Evolutionary conservation across 331 rosid genomes (phyloP), one percentile per base, ranked within the genome.

Genomic region (Malus hybrid): DNA sequence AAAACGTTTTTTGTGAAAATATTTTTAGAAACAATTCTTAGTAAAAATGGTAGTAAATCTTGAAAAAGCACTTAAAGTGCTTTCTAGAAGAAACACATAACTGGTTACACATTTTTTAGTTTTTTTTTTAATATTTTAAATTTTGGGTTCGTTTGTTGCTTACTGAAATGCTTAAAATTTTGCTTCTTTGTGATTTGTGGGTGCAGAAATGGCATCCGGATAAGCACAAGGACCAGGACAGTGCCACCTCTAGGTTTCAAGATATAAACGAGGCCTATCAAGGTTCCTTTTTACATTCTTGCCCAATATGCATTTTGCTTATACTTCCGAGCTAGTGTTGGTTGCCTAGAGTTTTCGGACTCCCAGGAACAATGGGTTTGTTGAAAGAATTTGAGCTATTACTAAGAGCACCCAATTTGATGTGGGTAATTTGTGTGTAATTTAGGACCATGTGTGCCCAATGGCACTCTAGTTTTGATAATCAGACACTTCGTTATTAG

Each of bases 191-290:
- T 39, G 63, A 34, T 60, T 52, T 32, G 46, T 70, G 63, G 44
- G 57, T 72, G 83, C 88, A 94, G 99, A 94, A 86, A 85, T 94
- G 99, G 99, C 99, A 92, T 73, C 99, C 99, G 33, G 99, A 94
- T 77, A 94, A 94, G 86, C 91, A 86, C 67, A 90, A 89, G 42
- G 90, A 76, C 83, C 87, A 85, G 69, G 90, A 80, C 72, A 34
- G 76, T 65, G 56, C 97, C 9, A 92, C 97, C 34, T 85, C 97
- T 7, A 82, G 86, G 60, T 94, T 94, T 70, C 99, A 94, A 80
- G 96, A 90, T 31, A 94, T 94, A 62, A 94, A 90, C 52, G 98
- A 93, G 85, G 98, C 98, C 2, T 93, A 91, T 75, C 94, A 87
- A 74, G 97, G 98, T 93, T 5, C 46, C 16, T 39, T 39, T 36